These are phyloP conservation scores for Ambrosiella xylebori DNA, from an alignment of 2,329 filamentous ascomycete species.

Conservation along the genomic window DNA sequence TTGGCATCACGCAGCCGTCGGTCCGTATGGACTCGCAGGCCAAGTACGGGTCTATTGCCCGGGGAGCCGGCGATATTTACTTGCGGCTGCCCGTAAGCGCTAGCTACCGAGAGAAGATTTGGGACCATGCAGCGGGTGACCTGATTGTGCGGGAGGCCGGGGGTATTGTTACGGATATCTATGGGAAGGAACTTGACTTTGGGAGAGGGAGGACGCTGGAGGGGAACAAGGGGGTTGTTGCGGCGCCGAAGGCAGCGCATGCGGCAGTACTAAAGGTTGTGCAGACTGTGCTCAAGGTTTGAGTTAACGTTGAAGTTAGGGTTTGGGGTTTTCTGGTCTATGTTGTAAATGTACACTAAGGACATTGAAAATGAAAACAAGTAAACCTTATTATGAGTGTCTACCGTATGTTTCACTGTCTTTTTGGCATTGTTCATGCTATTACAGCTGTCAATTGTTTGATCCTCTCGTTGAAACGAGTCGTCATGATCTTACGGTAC, in stretches of 20 bases:
- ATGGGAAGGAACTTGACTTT: constrained; percentile 76
- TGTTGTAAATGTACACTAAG: not conserved
- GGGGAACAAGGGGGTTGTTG: constrained; percentile 86
- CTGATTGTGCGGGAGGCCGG: constrained; percentile 89
- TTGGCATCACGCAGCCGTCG: constrained; percentile 77
- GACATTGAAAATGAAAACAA: not conserved
- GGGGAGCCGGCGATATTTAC: constrained; percentile 89
- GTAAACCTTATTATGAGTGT: no score
- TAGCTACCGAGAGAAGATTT: constrained; percentile 96
- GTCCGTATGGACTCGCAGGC: constrained; percentile 96
- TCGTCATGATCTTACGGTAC: not conserved
- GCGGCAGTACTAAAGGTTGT: constrained; percentile 62
- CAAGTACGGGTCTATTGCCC: constrained; percentile 90
- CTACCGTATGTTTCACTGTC: no score
- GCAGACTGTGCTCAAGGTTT: constrained; percentile 49
- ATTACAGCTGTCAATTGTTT: not conserved
- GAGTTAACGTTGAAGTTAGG: constrained; percentile 13
- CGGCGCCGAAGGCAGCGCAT: constrained; percentile 64
- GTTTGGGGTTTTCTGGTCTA: not conserved
- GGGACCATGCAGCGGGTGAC: constrained; percentile 94
- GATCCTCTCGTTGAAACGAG: not conserved
- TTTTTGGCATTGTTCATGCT: not conserved
- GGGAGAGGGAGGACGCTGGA: constrained; percentile 67
- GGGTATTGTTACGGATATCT: constrained; percentile 76
- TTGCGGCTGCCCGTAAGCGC: constrained; percentile 70